phyloP scores from a whole-genome alignment of 2,329 filamentous ascomycete genomes.

The Diaporthe ilicicola region DNA sequence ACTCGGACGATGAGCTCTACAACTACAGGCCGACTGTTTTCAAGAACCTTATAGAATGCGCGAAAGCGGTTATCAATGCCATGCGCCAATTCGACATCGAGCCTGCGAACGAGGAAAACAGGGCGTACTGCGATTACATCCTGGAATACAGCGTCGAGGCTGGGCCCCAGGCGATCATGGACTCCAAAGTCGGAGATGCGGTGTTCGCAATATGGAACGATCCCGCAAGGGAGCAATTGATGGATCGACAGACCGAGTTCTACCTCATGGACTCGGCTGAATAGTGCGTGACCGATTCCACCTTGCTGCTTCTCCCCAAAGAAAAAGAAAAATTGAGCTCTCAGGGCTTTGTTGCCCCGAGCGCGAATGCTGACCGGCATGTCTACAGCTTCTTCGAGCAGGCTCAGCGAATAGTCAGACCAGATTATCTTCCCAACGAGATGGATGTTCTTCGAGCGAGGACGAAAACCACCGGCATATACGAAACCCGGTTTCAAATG shows the following conservation, averaged over 20 bases:
- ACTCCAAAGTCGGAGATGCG: constrained; percentile 81
- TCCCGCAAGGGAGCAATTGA: constrained; percentile 79
- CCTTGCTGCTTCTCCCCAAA: constrained; percentile 18
- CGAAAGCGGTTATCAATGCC: constrained; percentile 88
- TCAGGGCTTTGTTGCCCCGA: neutral
- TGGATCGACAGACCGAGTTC: constrained; percentile 97
- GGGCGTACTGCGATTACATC: constrained; percentile 80
- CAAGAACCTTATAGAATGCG: constrained; percentile 97
- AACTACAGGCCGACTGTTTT: constrained; percentile 97
- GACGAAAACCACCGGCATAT: constrained; percentile 99
- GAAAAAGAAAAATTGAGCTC: neutral
- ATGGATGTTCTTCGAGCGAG: constrained; percentile 93
- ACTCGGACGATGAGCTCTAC: constrained; percentile 90
- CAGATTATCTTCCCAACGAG: constrained; percentile 90
- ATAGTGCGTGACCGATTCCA: constrained; percentile 73
- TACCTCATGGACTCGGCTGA: constrained; percentile 99
- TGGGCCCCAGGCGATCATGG: constrained; percentile 85
- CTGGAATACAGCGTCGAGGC: constrained; percentile 90
- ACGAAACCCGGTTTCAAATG: constrained; percentile 99
- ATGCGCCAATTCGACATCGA: constrained; percentile 93
- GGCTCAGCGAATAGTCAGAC: constrained; percentile 81
- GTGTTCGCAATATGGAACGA: constrained; percentile 92
- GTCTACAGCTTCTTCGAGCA: constrained; percentile 91
- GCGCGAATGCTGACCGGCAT: neutral
- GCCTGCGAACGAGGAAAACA: constrained; percentile 75